phyloP scores from a whole-genome alignment of 768 basidiomycete species.

The Kondoa subrosea region DNA sequence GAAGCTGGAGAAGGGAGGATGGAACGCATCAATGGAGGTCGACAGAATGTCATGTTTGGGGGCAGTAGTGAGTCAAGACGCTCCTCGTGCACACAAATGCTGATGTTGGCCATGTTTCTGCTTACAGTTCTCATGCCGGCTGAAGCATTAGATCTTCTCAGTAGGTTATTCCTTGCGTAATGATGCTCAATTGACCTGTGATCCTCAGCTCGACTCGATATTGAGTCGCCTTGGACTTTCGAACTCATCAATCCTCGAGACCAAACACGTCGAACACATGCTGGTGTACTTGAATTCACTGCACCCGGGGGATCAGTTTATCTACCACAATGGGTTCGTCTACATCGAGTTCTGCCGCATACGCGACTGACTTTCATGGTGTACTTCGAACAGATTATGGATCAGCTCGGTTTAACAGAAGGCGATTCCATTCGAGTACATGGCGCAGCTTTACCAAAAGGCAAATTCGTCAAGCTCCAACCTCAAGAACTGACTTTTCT shows the following conservation, averaged over 20 bases:
- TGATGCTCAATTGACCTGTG: background rate
- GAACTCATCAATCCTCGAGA: slow-evolving; percentile 75
- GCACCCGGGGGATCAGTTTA: slow-evolving; percentile 90
- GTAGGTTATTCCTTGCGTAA: slow-evolving; percentile 1
- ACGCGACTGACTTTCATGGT: too few relatives aligned
- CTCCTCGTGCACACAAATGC: slow-evolving; percentile 21
- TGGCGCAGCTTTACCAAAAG: slow-evolving; percentile 72
- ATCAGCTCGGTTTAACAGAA: slow-evolving; percentile 75
- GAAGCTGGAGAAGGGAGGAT: slow-evolving; percentile 27
- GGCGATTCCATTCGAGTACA: slow-evolving; percentile 89
- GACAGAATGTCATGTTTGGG: slow-evolving; percentile 82
- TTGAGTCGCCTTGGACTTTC: slow-evolving; percentile 90
- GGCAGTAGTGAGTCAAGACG: slow-evolving; percentile 67
- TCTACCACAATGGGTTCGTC: slow-evolving; percentile 69
- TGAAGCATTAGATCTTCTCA: background rate
- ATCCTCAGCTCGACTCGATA: slow-evolving; percentile 51
- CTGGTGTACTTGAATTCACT: slow-evolving; percentile 96
- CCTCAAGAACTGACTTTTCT: slow-evolving; percentile 88
- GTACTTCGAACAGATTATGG: slow-evolving; percentile 60
- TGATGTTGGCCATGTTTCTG: slow-evolving; percentile 14
- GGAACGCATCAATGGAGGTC: slow-evolving; percentile 38
- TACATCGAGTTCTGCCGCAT: background rate
- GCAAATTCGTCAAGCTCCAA: slow-evolving; percentile 90
- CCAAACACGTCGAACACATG: slow-evolving; percentile 68
- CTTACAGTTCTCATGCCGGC: background rate